phyloP scores from a whole-genome alignment of 805 yeast genomes.

The Hagleromyces aurorensis region DNA sequence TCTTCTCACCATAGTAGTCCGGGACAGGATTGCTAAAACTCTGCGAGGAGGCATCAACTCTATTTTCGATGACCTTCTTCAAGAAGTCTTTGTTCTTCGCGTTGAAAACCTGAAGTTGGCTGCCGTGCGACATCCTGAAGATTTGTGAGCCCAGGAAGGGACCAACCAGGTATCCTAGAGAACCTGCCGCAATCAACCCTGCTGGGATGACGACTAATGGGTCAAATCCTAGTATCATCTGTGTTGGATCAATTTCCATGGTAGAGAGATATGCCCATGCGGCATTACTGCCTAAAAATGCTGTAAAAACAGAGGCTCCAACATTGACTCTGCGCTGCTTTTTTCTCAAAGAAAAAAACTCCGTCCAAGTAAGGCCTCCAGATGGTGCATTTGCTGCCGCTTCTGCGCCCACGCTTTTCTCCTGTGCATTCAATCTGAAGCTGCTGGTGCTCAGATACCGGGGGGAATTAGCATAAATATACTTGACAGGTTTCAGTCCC shows the following conservation, averaged over 20 bases:
- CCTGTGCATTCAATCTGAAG: too few relatives aligned
- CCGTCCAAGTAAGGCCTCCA: slow-evolving; percentile 68
- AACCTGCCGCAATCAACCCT: slow-evolving; percentile 64
- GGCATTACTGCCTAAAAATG: slow-evolving; percentile 51
- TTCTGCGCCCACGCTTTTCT: too few relatives aligned
- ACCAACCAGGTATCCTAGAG: slow-evolving; percentile 73
- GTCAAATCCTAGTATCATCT: slow-evolving; percentile 79
- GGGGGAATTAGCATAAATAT: too few relatives aligned
- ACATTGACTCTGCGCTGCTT: slow-evolving; percentile 65
- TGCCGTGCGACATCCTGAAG: slow-evolving; percentile 49
- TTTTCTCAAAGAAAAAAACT: slow-evolving; percentile 69
- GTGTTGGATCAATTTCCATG: slow-evolving; percentile 81
- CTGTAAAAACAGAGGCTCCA: slow-evolving; percentile 59
- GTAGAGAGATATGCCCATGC: slow-evolving; percentile 76
- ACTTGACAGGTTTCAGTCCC: too few relatives aligned
- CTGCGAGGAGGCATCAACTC: slow-evolving; percentile 91
- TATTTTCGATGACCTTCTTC: slow-evolving; percentile 60
- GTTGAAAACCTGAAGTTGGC: slow-evolving; percentile 39
- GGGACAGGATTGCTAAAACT: slow-evolving; percentile 92
- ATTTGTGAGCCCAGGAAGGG: slow-evolving; percentile 70
- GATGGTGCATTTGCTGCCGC: too few relatives aligned
- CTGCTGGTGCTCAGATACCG: too few relatives aligned
- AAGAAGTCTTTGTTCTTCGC: slow-evolving; percentile 67
- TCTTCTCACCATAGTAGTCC: slow-evolving; percentile 97
- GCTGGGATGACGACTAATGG: slow-evolving; percentile 76